Evolutionary conservation across 2,329 filamentous ascomycete species (phyloP).

Genomic region (Aspergillus viridinutans): DNA sequence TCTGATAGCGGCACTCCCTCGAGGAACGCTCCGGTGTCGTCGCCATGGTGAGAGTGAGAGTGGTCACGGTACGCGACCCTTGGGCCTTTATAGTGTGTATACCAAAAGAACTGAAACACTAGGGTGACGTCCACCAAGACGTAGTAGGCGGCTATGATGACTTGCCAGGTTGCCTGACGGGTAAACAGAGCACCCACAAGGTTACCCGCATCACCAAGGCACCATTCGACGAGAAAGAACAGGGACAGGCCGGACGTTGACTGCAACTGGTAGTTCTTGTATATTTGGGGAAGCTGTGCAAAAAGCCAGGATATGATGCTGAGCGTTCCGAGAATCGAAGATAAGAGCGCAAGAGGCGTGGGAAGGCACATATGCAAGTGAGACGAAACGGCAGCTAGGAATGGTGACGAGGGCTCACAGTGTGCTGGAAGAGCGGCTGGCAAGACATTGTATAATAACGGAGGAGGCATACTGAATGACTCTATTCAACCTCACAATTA

Average conservation of each 20-base stretch:
- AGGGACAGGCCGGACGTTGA: constrained; percentile 63
- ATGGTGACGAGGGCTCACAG: constrained; percentile 57
- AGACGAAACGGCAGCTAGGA: constrained; percentile 55
- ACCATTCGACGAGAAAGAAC: constrained; percentile 64
- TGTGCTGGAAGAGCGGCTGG: constrained; percentile 49
- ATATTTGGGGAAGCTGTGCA: constrained; percentile 65
- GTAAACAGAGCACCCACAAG: constrained; percentile 61
- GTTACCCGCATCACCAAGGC: constrained; percentile 61
- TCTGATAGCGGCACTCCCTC: constrained; percentile 37
- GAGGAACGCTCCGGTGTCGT: constrained; percentile 26
- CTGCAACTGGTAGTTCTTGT: constrained; percentile 61
- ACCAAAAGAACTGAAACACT: constrained; percentile 63
- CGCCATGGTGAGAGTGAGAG: constrained; percentile 24
- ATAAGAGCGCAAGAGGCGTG: constrained; percentile 59
- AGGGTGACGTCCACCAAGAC: constrained; percentile 61
- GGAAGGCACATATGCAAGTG: constrained; percentile 61
- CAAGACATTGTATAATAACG: constrained; percentile 24
- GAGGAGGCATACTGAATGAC: constrained; percentile 24
- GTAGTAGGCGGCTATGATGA: constrained; percentile 62
- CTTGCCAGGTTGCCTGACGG: constrained; percentile 62
- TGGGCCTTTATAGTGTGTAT: constrained; percentile 53
- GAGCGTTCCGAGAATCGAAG: constrained; percentile 56
- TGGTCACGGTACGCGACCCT: constrained; percentile 34
- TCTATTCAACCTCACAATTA: background rate
- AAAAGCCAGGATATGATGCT: constrained; percentile 67